phyloP scores from a whole-genome alignment of 2,329 filamentous ascomycete species.

The Arthrobotrys entomopaga region DNA sequence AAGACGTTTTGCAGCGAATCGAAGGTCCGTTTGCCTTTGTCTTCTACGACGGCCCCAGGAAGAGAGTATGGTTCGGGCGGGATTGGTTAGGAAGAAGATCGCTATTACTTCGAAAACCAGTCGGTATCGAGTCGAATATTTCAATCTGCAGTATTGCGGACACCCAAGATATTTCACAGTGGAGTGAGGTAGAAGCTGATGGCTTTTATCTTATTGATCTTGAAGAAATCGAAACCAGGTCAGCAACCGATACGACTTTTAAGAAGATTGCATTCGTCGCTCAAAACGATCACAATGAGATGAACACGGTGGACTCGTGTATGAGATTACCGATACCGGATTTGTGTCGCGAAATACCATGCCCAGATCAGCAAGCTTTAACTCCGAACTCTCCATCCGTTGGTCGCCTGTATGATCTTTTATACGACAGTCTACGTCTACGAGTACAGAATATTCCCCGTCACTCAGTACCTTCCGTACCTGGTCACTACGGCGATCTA shows the following conservation, averaged over 20 bases:
- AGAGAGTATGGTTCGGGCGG: slow-evolving; percentile 79
- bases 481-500: slow-evolving; percentile 59
- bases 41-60: slow-evolving; percentile 74
- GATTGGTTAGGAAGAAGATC: slow-evolving; percentile 90
- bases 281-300: slow-evolving; percentile 36
- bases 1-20: slow-evolving; percentile 70
- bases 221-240: slow-evolving; percentile 37
- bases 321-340: slow-evolving; percentile 50
- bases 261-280: slow-evolving; percentile 21
- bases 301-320: slow-evolving; percentile 17
- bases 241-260: background rate
- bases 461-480: slow-evolving; percentile 56
- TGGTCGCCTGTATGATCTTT: slow-evolving; percentile 66
- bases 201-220: slow-evolving; percentile 79
- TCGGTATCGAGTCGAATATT: slow-evolving; percentile 56
- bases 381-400: slow-evolving; percentile 67
- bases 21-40: slow-evolving; percentile 91
- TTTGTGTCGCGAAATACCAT: slow-evolving; percentile 38
- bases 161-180: slow-evolving; percentile 74
- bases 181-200: slow-evolving; percentile 85
- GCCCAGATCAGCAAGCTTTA: slow-evolving; percentile 56
- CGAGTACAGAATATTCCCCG: slow-evolving; percentile 74
- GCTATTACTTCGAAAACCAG: slow-evolving; percentile 70
- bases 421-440: slow-evolving; percentile 72
- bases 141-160: slow-evolving; percentile 54